Base-by-base conservation (phyloP, 2,329 filamentous ascomycete genomes). In the Epichloe glyceriae region DNA sequence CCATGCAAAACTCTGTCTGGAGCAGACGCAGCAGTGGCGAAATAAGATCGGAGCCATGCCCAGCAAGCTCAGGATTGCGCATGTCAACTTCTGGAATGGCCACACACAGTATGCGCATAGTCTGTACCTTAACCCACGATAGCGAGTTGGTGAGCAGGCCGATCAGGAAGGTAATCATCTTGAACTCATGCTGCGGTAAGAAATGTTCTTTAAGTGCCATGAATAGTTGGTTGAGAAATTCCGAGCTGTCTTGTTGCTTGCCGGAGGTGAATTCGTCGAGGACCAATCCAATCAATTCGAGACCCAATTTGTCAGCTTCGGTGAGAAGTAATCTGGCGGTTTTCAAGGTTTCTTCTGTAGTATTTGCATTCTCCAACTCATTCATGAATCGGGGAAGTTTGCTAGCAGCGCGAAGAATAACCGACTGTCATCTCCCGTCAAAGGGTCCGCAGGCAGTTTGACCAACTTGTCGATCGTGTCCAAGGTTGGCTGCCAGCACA, bases 41-140 rank as follows among this genome's bases (percentile, higher is more conserved):
- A 51, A 98, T 95, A 46, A 98, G 76, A 67, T 98, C 94, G 1
- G 91, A 90, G 0, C 93, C 91, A 64, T 97, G 89, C 7, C 82
- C 84, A 4, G 89, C 86, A 55, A 98, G 87, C 56, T 95, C 90
- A 0, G 86, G 82, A 59, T 90, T 90, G 50, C 85, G 83, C 86
- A 97, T 95, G 62, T 98, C 90, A 34, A 96, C 86, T 49, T 91
- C 85, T 0, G 89, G 88, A 45, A 98, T 86, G 53, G 95, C 73
- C 19, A 86, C 78, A 60, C 86, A 86, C 0, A 98, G 78, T 12
- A 97, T 82, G 53, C 88, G 84, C 86, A 98, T 95, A 0, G 87
- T 89, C 70, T 93, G 91, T 42, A 90, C 74, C 64, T 95, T 94
- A 66, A 97, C 86, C 87, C 89, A 96, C 3, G 86, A 78, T 1